A percentile compares a stretch with the other conserved stretches of the same genome.
Evolutionary conservation across 2,329 filamentous ascomycete species (phyloP).

Genomic region (Diaporthe batatas): DNA sequence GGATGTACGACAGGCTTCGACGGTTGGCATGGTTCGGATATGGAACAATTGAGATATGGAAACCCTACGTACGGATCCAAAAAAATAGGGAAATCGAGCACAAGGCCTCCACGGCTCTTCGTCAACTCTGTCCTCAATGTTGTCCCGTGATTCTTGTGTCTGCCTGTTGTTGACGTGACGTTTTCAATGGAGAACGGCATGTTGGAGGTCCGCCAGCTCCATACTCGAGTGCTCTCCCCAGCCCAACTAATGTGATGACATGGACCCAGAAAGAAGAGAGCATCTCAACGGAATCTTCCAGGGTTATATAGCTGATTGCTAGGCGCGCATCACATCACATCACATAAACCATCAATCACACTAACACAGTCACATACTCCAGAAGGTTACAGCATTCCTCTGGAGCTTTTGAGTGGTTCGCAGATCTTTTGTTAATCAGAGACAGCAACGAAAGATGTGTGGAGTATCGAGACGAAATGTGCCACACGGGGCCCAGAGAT

Average conservation of each 20-base stretch:
- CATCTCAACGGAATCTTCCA: not conserved
- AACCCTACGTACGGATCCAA: conserved; percentile 52
- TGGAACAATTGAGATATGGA: conserved; percentile 48
- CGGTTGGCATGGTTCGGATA: conserved; percentile 60
- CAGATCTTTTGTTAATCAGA: no score
- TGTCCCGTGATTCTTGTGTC: not conserved
- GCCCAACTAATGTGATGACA: not conserved
- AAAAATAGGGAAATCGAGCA: conserved; percentile 53
- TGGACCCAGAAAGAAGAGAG: no score
- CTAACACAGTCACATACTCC: no score
- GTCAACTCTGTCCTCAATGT: not conserved
- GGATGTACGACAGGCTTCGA: conserved; percentile 62
- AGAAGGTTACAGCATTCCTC: no score
- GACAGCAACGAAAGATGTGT: no score
- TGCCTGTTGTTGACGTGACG: not conserved
- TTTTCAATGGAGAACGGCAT: no score
- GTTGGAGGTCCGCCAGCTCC: no score
- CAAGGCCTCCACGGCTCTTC: conserved; percentile 45
- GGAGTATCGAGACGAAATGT: no score
- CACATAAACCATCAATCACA: no score
- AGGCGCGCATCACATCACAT: no score
- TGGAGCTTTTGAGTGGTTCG: no score
- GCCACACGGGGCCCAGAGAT: no score
- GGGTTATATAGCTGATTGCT: not conserved
- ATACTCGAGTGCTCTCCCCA: not conserved